Base-by-base conservation (phyloP, 768 basidiomycete species). In the Astraeus odoratus region DNA sequence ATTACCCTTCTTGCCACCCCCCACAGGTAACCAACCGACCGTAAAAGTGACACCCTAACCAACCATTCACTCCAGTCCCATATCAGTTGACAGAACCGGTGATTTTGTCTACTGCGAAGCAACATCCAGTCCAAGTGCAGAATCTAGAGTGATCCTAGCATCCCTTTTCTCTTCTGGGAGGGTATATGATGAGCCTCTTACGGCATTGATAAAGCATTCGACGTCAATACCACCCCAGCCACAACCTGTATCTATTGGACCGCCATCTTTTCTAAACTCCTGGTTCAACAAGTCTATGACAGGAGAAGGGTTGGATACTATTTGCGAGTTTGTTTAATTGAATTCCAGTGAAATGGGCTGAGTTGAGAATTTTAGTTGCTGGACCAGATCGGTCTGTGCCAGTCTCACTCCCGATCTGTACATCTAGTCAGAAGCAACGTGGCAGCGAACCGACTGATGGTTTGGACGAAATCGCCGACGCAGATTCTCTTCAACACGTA, bases 91-190 rank as follows among this genome's bases (percentile, higher is more conserved):
- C 44, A 64, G 67, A 27, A 67, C 69, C 5, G 81, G 81, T 4
- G 80, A 82, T 57, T 80, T 76, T 56, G 56, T 80, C 22, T 64
- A 68, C 12, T 77, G 69, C 61, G 58, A 39, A 54, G n/a, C 53
- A 59, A 4, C 63, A 70, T 50, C 55, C 60, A 55, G 49, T 39
- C 67, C 59, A 24, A 67, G 60, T 8, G 58, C 61, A 13, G 60
- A 74, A 10, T 51, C 64, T 7, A 62, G 64, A 39, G 67, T 70
- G 6, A 65, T 61, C 13, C 78, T 81, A 52, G 77, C 75, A 30
- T 80, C 81, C 8, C 63, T 86, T 42, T 82, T 83, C 58, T 67
- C 76, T 54, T 66, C 74, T 34, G 71, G 77, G 5, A 71, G 81
- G 26, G 64, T 67, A 19, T 76, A 78, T 50, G 63, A 67, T 8